These are phyloP conservation scores for Trypanosoma avium DNA, from an alignment of 208 protist species.

Conservation along the genomic window DNA sequence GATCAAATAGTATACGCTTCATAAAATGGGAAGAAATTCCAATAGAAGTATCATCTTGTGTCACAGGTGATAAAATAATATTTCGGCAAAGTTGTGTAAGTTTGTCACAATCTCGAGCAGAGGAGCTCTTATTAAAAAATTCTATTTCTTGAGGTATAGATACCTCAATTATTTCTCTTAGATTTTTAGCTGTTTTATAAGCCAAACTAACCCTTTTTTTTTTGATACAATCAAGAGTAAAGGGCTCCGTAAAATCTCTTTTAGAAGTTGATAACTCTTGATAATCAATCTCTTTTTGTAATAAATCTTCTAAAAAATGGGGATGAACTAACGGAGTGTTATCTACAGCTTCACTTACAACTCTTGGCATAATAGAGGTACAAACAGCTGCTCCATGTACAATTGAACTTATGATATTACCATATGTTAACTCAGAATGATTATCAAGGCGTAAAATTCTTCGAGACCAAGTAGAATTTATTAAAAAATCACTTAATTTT, in stretches of 20 bases:
- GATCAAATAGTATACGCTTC: constrained; percentile 40
- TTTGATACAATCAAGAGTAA: constrained; percentile 3
- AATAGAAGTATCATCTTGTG: neutral
- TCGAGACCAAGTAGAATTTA: constrained; percentile 51
- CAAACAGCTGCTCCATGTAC: constrained; percentile 55
- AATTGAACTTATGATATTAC: constrained; percentile 42
- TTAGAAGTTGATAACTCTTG: neutral
- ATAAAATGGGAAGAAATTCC: constrained; percentile 19
- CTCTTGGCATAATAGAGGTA: constrained; percentile 35
- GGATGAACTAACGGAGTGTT: constrained; percentile 61
- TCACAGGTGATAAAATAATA: constrained; percentile 39
- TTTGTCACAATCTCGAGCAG: constrained; percentile 75
- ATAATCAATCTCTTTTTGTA: constrained; percentile 2
- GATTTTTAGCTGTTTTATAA: constrained; percentile 11
- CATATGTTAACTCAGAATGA: constrained; percentile 35
- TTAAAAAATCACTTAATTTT: constrained; percentile 41
- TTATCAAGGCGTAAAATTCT: constrained; percentile 29
- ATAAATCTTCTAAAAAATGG: constrained; percentile 22
- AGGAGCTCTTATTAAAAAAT: constrained; percentile 52
- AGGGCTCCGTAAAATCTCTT: constrained; percentile 18
- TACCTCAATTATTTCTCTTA: constrained; percentile 36
- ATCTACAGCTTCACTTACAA: constrained; percentile 38
- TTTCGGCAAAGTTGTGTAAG: constrained; percentile 62
- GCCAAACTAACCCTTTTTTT: constrained; percentile 24
- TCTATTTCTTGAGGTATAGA: constrained; percentile 61